Percentiles rank a stretch among this genome's conserved stretches.
Evolutionary conservation across 805 yeast species (phyloP).

Genomic region (Yamadazyma insecticola): DNA sequence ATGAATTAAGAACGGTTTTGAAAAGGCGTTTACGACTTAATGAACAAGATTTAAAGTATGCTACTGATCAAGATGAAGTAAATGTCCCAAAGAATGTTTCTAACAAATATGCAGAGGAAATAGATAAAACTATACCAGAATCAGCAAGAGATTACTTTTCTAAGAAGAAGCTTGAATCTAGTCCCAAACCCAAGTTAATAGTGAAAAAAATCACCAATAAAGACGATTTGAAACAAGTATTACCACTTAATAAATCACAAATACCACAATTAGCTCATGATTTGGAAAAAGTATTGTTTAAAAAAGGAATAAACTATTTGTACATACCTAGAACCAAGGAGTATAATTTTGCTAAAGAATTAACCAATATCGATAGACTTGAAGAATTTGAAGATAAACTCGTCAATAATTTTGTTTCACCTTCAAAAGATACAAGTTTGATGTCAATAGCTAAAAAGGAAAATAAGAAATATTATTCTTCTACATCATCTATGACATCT

Average conservation of each 20-base stretch:
- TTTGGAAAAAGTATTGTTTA: constrained; percentile 67
- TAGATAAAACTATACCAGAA: constrained; percentile 2
- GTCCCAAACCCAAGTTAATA: constrained; percentile 1
- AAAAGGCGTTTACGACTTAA: constrained; percentile 6
- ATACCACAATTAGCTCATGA: constrained; percentile 62
- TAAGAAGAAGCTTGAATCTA: neutral
- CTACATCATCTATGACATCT: constrained; percentile 86
- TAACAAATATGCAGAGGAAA: constrained; percentile 3
- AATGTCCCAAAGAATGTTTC: constrained; percentile 2
- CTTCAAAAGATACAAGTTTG: constrained; percentile 60
- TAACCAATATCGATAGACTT: constrained; percentile 57
- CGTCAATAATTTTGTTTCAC: constrained; percentile 55
- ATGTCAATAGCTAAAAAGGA: constrained; percentile 39
- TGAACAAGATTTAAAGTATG: constrained; percentile 3
- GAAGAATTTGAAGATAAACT: constrained; percentile 62
- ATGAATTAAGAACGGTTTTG: constrained; percentile 7
- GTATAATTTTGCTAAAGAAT: constrained; percentile 59
- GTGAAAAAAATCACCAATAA: constrained; percentile 2
- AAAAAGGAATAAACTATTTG: constrained; percentile 75
- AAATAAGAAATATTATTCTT: constrained; percentile 53
- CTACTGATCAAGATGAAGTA: constrained; percentile 1
- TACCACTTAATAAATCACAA: constrained; percentile 15
- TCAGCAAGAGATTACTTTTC: neutral
- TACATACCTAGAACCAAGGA: constrained; percentile 75
- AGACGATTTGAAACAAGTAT: constrained; percentile 9